Percentiles rank a stretch among this genome's conserved stretches.
Evolutionary conservation across 1,284 basidiomycete species (phyloP).

Genomic region (Marasmius sp.): DNA sequence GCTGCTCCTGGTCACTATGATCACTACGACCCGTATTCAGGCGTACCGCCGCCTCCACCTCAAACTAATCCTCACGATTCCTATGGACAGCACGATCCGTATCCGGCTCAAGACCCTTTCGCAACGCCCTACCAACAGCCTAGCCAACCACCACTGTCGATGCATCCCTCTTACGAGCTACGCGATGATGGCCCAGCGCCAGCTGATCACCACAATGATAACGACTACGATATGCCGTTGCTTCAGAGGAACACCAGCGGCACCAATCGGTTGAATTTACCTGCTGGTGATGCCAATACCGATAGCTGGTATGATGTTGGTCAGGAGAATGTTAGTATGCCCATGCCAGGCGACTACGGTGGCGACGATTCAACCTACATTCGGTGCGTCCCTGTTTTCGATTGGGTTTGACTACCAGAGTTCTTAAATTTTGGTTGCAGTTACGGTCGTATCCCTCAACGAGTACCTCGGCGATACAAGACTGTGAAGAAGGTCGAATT

Average conservation of each 20-base stretch:
- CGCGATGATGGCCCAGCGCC: too few relatives aligned
- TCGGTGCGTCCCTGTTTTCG: neutral
- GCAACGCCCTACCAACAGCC: too few relatives aligned
- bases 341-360: neutral
- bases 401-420: slow-evolving; percentile 1
- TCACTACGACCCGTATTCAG: neutral
- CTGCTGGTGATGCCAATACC: neutral
- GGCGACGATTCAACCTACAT: neutral
- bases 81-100: neutral
- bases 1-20: neutral
- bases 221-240: neutral
- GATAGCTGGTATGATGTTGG: neutral
- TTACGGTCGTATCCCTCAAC: slow-evolving; percentile 85
- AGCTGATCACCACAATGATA: too few relatives aligned
- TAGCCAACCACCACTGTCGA: too few relatives aligned
- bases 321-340: neutral
- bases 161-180: too few relatives aligned
- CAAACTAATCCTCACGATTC: neutral
- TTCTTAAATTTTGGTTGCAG: slow-evolving; percentile 24
- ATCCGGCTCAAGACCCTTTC: neutral
- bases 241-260: neutral
- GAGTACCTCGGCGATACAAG: slow-evolving; percentile 85
- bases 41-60: neutral
- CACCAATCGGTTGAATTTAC: neutral
- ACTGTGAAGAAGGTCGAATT: slow-evolving; percentile 88